phyloP scores from a whole-genome alignment of 805 yeast genomes.

The Pichia nanzhaoensis region DNA sequence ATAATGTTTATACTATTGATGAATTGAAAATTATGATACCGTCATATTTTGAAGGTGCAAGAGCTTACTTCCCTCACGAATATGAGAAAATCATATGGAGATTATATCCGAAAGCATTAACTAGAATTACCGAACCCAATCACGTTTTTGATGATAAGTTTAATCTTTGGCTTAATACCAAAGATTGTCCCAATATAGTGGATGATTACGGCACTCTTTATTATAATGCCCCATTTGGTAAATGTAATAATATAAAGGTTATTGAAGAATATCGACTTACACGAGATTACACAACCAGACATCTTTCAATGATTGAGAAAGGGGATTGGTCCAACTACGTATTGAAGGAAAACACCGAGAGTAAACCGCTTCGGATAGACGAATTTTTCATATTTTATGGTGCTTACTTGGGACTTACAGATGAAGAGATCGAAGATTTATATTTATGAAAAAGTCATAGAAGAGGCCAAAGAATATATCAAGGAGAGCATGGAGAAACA shows the following conservation, averaged over 20 bases:
- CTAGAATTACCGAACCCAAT: conserved; percentile 28
- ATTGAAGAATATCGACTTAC: conserved; percentile 29
- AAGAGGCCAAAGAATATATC: too few relatives aligned
- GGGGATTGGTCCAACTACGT: conserved; percentile 7
- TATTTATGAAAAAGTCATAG: too few relatives aligned
- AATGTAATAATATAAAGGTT: conserved; percentile 28
- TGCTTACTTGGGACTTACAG: conserved; percentile 13
- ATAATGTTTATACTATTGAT: conserved; percentile 45
- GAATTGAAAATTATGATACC: conserved; percentile 48
- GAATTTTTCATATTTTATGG: conserved; percentile 23
- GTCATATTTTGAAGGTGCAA: conserved; percentile 53
- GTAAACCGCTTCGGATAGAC: conserved; percentile 25
- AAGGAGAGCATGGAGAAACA: too few relatives aligned
- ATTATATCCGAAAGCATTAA: conserved; percentile 41
- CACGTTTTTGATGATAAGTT: conserved; percentile 44
- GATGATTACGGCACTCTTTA: background rate
- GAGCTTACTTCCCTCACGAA: conserved; percentile 39
- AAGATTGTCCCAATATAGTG: conserved; percentile 19
- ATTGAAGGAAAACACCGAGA: conserved; percentile 18
- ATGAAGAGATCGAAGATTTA: conserved; percentile 3
- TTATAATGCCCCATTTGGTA: conserved; percentile 20
- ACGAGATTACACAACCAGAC: conserved; percentile 22
- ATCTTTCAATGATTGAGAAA: conserved; percentile 15
- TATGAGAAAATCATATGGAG: conserved; percentile 34
- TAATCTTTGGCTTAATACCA: conserved; percentile 46